Evolutionary conservation across 495 filamentous ascomycete species (phyloP), one percentile per base, ranked within the genome.

Genomic region (Aspergillus nidulans): DNA sequence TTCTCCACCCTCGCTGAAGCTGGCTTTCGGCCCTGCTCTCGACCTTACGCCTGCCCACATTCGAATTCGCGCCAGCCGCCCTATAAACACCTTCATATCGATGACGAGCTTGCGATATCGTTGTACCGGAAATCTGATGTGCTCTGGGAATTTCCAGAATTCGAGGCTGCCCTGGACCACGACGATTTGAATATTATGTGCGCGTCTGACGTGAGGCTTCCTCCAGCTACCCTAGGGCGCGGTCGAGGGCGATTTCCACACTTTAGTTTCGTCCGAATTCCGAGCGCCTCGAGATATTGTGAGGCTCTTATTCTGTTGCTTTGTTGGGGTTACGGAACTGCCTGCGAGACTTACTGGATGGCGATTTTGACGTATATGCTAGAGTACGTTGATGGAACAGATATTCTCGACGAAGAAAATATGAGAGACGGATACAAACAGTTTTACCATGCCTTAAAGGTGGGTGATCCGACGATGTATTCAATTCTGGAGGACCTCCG

Each of bases 331-430:
- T 55, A 58, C 23, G 59, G 26, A 4, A 59, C 13, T 39, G 1
- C 18, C 18, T 48, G 25, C 40, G 50, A 55, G 45, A 21, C 15
- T 54, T 65, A 68, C 20, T 67, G 64, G 64, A 50, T 65, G 55
- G 58, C 60, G 30, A 59, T 65, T 15, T 49, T 69, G 49, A 63
- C 62, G 0, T 67, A 67, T 55, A 46, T 69, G 9, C 5, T 63
- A 24, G 62, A 65, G 42, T 63, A 52, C 24, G 60, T 69, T 44
- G 64, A 66, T 52, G 64, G 44, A 48, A 63, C 53, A 43, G 59
- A 59, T 24, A 40, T 65, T 32, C 52, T 69, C 9, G 16, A 67
- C 38, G 64, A 59, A 47, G 50, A 53, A 49, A 19, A 19, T 13
- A 32, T 69, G 16, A 42, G 44, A 26, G 53, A 67, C 6, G 55